Conservation (phyloP, 257 asterid genomes). For the Verbascum thapsus region DNA sequence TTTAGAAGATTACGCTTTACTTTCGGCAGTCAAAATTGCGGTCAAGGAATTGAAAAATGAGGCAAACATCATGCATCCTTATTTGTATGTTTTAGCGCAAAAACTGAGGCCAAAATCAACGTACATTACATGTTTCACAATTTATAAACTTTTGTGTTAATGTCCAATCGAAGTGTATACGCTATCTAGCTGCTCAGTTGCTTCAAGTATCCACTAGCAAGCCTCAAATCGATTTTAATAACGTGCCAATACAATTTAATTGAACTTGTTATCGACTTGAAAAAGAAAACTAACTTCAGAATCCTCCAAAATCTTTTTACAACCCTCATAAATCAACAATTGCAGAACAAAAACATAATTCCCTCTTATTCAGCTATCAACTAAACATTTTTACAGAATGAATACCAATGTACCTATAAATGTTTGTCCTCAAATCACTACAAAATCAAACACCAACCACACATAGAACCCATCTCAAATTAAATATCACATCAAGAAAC, state of each 20-base stretch:
- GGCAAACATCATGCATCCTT: background rate
- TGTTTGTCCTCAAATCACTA: too few relatives aligned
- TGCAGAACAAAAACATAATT: background rate
- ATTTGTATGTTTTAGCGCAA: slow-evolving; percentile 8
- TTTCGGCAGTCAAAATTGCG: slow-evolving; percentile 30
- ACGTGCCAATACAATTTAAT: slow-evolving; percentile 5
- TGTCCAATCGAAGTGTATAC: too few relatives aligned
- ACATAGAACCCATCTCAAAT: slow-evolving; percentile 18
- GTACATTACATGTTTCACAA: background rate
- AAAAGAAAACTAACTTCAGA: background rate
- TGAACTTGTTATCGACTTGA: slow-evolving; percentile 9
- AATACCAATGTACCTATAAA: background rate
- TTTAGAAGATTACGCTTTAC: slow-evolving; percentile 7
- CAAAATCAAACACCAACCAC: too few relatives aligned
- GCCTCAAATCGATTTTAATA: slow-evolving; percentile 4
- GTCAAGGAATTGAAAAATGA: slow-evolving; percentile 1
- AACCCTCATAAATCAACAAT: slow-evolving; percentile 21
- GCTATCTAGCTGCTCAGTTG: background rate
- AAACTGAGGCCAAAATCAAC: slow-evolving; percentile 14
- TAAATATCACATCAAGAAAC: slow-evolving; percentile 9
- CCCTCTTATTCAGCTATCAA: too few relatives aligned
- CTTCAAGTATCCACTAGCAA: slow-evolving; percentile 2
- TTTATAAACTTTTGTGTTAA: background rate
- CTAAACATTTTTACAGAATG: background rate
- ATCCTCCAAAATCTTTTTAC: slow-evolving; percentile 12